These are phyloP conservation scores for Gamarada debralockiae DNA, from an alignment of 495 filamentous ascomycete genomes.

Conservation along the genomic window DNA sequence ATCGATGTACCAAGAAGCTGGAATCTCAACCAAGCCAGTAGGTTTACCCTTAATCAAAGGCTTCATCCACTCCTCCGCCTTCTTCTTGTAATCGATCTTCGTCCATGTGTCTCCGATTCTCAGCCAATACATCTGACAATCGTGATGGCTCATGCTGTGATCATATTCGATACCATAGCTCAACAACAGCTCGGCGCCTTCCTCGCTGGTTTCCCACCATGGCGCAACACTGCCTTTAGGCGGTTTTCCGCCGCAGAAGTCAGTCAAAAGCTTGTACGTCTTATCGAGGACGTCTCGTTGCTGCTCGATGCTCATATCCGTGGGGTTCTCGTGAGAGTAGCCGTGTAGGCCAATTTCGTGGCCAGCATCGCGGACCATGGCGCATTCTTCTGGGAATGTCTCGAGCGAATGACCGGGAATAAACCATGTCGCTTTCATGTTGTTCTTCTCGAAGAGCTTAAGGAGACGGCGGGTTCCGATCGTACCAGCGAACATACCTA, in stretches of 20 bases:
- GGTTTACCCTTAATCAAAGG: conserved; percentile 49
- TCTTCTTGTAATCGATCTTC: conserved; percentile 56
- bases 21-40: conserved; percentile 61
- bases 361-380: conserved; percentile 66
- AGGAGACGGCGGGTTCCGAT: conserved; percentile 68
- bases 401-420: conserved; percentile 79
- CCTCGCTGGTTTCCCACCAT: conserved; percentile 63
- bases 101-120: conserved; percentile 59
- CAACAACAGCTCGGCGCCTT: conserved; percentile 63
- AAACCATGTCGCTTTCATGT: conserved; percentile 82
- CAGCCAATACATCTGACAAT: conserved; percentile 62
- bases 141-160: conserved; percentile 64
- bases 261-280: conserved; percentile 65
- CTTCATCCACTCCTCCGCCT: conserved; percentile 64
- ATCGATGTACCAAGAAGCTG: conserved; percentile 66
- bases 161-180: conserved; percentile 69
- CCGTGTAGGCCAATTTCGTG: conserved; percentile 78
- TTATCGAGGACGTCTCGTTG: conserved; percentile 74
- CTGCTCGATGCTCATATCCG: conserved; percentile 68
- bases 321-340: conserved; percentile 74
- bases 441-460: conserved; percentile 73
- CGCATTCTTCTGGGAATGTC: conserved; percentile 72
- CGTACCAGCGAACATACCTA: conserved; percentile 69
- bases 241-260: conserved; percentile 67
- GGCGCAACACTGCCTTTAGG: conserved; percentile 37